A percentile compares a stretch with the other conserved stretches of the same genome.
Conservation (phyloP, 306 rosid genomes). For the Prunus kanzakura region DNA sequence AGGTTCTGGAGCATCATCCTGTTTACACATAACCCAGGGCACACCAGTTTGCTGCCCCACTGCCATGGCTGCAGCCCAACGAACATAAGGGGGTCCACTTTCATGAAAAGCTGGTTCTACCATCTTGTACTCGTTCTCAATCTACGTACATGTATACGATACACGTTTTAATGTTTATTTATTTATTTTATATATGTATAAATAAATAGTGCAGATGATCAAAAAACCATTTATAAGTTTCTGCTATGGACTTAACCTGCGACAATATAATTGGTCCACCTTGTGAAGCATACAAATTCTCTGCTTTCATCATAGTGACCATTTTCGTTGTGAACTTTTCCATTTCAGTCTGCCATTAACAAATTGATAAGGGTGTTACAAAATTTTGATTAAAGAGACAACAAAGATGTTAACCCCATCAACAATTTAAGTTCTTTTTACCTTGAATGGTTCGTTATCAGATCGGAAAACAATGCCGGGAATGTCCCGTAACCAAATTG, state of each 20-base stretch:
- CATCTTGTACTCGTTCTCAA: conserved; percentile 75
- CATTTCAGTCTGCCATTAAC: conserved; percentile 65
- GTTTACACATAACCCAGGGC: conserved; percentile 94
- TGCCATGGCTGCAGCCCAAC: conserved; percentile 86
- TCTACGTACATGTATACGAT: conserved; percentile 31
- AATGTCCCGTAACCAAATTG: conserved; percentile 74
- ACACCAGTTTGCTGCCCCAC: conserved; percentile 78
- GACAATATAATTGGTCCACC: conserved; percentile 92
- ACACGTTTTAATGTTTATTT: no score
- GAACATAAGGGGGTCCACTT: conserved; percentile 60
- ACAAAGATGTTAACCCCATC: background rate
- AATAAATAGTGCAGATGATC: no score
- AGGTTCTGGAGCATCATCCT: conserved; percentile 84
- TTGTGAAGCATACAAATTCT: conserved; percentile 72
- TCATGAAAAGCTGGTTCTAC: conserved; percentile 54
- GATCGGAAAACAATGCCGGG: conserved; percentile 71
- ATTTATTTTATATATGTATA: no score
- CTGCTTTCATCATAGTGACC: conserved; percentile 72
- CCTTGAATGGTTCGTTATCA: conserved; percentile 79
- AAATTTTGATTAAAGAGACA: no score
- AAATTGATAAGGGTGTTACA: background rate
- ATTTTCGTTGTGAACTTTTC: conserved; percentile 57
- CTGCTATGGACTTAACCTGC: conserved; percentile 45
- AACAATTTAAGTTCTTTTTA: conserved; percentile 8
- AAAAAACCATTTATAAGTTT: no score